Evolutionary conservation across 139 green algal genomes (phyloP), one percentile per base, ranked within the genome.

Genomic region (Coccomyxa sp.): DNA sequence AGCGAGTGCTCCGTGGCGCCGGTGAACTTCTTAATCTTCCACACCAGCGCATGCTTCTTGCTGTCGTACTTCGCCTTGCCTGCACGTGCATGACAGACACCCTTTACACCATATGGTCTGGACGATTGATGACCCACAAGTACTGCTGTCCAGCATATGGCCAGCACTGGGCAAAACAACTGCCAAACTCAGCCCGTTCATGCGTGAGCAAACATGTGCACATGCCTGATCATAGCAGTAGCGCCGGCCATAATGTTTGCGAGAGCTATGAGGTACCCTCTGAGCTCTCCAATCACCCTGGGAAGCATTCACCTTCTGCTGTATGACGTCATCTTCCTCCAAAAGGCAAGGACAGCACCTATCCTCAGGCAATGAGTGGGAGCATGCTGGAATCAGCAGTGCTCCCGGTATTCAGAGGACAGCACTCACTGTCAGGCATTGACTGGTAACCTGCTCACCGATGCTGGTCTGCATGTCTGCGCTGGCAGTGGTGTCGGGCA

Each of bases 401-500:
- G n/a, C n/a, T n/a, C n/a, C n/a, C n/a, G n/a, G n/a, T n/a, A n/a
- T n/a, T n/a, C n/a, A n/a, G n/a, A n/a, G n/a, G n/a, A n/a, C n/a
- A n/a, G n/a, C n/a, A n/a, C n/a, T n/a, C 50, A 64, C 5, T 22
- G 12, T 22, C 50, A 6, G 27, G 50, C 50, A 5, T 31, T 64
- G 50, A 64, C 50, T 3, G 50, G 50, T 10, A 1, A 22, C 5
- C 2, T 34, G 64, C 24, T 29, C 64, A 86, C 91, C 80, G 87
- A 77, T 64, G 0, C 70, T 87, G 54, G 91, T 73, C 31, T 89
- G 81, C 76, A 98, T 93, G 68, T 79, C 92, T 31, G 92, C 92
- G 70, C 92, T 92, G 41, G 93, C 93, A 2, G 96, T 99, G 88
- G 97, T 89, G 74, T 96, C 92, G 0, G 96, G 96, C 81, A 98